Base-by-base conservation (phyloP, 2,329 filamentous ascomycete species). In the Exophiala viscosa region DNA sequence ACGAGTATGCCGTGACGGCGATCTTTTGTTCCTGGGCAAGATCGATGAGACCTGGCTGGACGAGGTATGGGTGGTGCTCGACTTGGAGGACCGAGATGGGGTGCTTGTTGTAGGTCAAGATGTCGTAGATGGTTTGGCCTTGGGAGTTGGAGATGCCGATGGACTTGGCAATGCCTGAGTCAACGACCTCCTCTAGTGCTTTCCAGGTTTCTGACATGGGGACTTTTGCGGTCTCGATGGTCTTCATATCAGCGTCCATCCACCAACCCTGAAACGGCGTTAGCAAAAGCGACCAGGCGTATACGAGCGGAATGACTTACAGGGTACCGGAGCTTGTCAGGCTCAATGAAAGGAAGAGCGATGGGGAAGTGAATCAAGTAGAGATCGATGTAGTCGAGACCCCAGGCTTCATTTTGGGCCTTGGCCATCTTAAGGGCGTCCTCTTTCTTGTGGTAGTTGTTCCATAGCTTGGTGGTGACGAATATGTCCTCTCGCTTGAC, bases 381-480 rank as follows among this genome's bases (percentile, higher is more conserved):
- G 61, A 95, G 82, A 70, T 95, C 90, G 70, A 95, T 91, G 78
- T 95, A 95, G 66, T 91, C 89, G 56, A 95, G 70, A 58, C 86
- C 85, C 84, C 88, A 92, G 77, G 92, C 87, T 61, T 83, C 80
- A 57, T 91, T 83, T 74, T 91, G 87, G 67, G 85, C 85, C 70
- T 82, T 82, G 71, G 77, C 80, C 67, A 93, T 90, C 53, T 84
- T 84, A 72, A 86, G 83, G 58, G 92, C 88, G 63, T 81, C 80
- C 62, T 92, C 85, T 63, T 78, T 79, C 65, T 92, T 86, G 77
- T 95, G 89, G 82, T 90, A 95, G 61, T 85, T 85, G 76, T 92
- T 90, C 90, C 90, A 95, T 53, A 96, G 85, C 79, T 95, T 96
- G 72, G 86, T 90, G 60, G 91, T 87, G 67, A 96, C 84, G 82